Conservation (phyloP, 2,329 filamentous ascomycete genomes). For the Alternaria burnsii region DNA sequence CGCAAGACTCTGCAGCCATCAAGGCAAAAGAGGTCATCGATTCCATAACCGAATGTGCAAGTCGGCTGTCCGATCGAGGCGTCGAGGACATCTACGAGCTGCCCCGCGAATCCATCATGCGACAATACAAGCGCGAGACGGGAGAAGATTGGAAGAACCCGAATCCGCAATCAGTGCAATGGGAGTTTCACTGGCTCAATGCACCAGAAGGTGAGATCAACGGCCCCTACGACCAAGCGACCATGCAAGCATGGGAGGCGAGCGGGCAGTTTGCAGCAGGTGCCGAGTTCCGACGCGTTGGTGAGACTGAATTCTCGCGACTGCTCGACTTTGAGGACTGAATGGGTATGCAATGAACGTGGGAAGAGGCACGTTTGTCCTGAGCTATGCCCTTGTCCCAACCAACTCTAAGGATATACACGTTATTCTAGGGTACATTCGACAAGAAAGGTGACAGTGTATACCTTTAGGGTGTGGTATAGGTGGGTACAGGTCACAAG, state of each 20-base stretch:
- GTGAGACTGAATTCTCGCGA: constrained; percentile 54
- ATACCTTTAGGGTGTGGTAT: too few relatives aligned
- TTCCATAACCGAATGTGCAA: constrained; percentile 86
- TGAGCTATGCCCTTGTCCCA: too few relatives aligned
- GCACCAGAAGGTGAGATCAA: constrained; percentile 81
- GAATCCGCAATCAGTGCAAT: constrained; percentile 61
- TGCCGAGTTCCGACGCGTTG: constrained; percentile 66
- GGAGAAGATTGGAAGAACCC: constrained; percentile 82
- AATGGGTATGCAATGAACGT: constrained; percentile 4
- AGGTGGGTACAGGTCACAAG: too few relatives aligned
- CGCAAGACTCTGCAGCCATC: constrained; percentile 73
- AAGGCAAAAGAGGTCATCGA: constrained; percentile 78
- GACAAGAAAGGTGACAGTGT: too few relatives aligned
- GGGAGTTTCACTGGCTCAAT: constrained; percentile 95
- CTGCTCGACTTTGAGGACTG: constrained; percentile 50
- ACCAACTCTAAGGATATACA: too few relatives aligned
- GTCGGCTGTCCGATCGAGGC: constrained; percentile 82
- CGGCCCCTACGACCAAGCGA: constrained; percentile 83
- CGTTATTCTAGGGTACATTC: too few relatives aligned
- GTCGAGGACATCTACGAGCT: constrained; percentile 91
- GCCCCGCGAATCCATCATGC: constrained; percentile 81
- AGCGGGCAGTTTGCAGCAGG: constrained; percentile 93
- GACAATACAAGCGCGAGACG: constrained; percentile 84
- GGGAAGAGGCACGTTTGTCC: too few relatives aligned
- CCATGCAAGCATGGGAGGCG: constrained; percentile 90